phyloP scores from a whole-genome alignment of 73 alveolate genomes.

The Paramecium octaurelia region DNA sequence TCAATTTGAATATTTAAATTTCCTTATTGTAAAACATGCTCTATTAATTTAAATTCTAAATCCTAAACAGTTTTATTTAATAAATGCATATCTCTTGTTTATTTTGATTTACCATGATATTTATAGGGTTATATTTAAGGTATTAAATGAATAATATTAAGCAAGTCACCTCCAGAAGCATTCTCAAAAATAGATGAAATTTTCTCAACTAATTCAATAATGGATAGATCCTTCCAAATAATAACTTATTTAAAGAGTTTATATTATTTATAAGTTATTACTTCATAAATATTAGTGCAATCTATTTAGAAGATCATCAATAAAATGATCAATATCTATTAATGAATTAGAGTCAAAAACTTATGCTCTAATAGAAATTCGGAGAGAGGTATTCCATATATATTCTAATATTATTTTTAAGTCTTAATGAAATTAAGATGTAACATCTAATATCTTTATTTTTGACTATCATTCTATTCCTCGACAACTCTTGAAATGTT shows the following conservation, averaged over 20 bases:
- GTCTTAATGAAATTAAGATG: not conserved
- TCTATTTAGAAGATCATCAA: not conserved
- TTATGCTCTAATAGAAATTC: conserved; percentile 18
- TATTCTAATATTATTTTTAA: not conserved
- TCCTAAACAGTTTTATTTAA: not conserved
- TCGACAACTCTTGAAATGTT: not conserved
- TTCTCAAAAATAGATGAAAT: not conserved
- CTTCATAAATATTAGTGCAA: conserved; percentile 14
- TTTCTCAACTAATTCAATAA: not conserved
- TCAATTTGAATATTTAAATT: not conserved
- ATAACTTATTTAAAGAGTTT: not conserved
- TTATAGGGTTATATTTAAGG: not conserved
- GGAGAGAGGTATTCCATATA: not conserved
- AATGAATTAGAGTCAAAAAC: not conserved
- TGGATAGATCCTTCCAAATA: not conserved
- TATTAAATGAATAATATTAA: not conserved
- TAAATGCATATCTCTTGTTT: not conserved
- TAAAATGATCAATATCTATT: not conserved
- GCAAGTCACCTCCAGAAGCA: not conserved
- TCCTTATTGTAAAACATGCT: conserved; percentile 8
- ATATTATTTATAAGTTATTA: not conserved
- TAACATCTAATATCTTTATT: not conserved
- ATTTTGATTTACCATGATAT: not conserved
- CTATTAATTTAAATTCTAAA: not conserved
- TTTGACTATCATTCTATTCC: not conserved